Conservation (phyloP, 106 monocot species). For the Platanthera guangdongensis region DNA sequence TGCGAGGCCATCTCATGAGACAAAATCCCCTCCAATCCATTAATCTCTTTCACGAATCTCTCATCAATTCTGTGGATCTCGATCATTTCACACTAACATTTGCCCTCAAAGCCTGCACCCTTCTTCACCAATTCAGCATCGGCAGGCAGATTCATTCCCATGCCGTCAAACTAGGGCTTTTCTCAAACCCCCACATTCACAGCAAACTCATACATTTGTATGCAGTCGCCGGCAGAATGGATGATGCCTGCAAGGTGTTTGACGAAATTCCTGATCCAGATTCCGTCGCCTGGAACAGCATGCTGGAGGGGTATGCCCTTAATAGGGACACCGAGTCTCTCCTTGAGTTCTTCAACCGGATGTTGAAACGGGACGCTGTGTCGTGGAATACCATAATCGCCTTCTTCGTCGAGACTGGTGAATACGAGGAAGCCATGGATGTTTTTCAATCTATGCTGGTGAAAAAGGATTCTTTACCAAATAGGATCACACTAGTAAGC, state of each 20-base stretch:
- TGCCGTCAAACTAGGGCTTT: conserved; percentile 25
- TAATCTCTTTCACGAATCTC: conserved; percentile 23
- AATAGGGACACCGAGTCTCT: conserved; percentile 25
- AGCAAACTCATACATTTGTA: conserved; percentile 72
- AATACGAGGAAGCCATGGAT: conserved; percentile 32
- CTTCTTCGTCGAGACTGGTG: conserved; percentile 21
- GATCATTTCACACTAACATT: conserved; percentile 61
- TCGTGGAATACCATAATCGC: conserved; percentile 59
- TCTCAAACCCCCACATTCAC: conserved; percentile 21
- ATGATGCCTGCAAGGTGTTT: conserved; percentile 55
- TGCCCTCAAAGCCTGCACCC: conserved; percentile 55
- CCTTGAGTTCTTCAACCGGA: conserved; percentile 25
- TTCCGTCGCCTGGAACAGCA: conserved; percentile 60
- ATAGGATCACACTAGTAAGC: conserved; percentile 36
- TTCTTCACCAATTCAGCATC: conserved; percentile 2
- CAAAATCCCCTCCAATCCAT: conserved; percentile 18
- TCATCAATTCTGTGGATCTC: conserved; percentile 15
- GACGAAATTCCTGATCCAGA: conserved; percentile 33
- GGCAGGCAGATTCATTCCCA: conserved; percentile 49
- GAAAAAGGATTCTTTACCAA: conserved; percentile 10
- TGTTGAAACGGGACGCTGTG: conserved; percentile 33
- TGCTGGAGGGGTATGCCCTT: conserved; percentile 51
- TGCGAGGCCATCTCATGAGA: conserved; percentile 34
- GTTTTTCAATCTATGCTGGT: conserved; percentile 39
- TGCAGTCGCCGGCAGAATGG: conserved; percentile 16